Base-by-base conservation (phyloP, 306 rosid genomes). In the Sesbania bispinosa region DNA sequence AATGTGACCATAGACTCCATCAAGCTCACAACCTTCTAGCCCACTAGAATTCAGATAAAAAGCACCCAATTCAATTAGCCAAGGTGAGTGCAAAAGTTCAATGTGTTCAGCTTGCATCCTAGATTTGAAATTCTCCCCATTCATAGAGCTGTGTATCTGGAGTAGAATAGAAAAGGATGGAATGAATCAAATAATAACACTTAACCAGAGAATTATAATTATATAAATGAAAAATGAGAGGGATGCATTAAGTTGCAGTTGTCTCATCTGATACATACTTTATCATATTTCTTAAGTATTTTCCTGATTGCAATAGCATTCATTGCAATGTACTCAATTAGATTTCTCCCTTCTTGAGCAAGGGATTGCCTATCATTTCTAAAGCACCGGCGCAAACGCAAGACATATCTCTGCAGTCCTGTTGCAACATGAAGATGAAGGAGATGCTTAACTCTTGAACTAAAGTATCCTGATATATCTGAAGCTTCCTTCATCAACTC, bases 211-310 rank as follows among this genome's bases (percentile, higher is more conserved):
- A 77, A 29, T 45, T 46, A n/a, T n/a, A n/a, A n/a, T n/a, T n/a
- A n/a, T n/a, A 41, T 41, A 74, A 80, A 58, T 71, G 27, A 36
- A 73, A 38, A 21, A 10, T 15, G 27, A 38, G 4, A n/a, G 38
- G n/a, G 60, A 5, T 45, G 48, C 15, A 48, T 10, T 30, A 52
- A 30, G 57, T 15, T n/a, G n/a, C n/a, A n/a, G n/a, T n/a, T 8
- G 36, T 67, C 54, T 50, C 50, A 10, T 35, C 7, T 32, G 73
- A 30, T 66, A 58, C 88, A 68, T 87, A 89, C 97, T 59, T 93
- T 93, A 79, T 93, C 98, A 77, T 93, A 90, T 74, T 93, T 93
- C 88, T 89, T 86, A 42, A 93, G 98, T 75, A 93, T 93, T 75
- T 93, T 93, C 83, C 93, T 82, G 75, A 93, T 78, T 2, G 98